A percentile compares a stretch with the other conserved stretches of the same genome.
These are phyloP conservation scores for Mediolabrus comicus DNA, from an alignment of 108 stramenopile genomes.

Conservation along the genomic window DNA sequence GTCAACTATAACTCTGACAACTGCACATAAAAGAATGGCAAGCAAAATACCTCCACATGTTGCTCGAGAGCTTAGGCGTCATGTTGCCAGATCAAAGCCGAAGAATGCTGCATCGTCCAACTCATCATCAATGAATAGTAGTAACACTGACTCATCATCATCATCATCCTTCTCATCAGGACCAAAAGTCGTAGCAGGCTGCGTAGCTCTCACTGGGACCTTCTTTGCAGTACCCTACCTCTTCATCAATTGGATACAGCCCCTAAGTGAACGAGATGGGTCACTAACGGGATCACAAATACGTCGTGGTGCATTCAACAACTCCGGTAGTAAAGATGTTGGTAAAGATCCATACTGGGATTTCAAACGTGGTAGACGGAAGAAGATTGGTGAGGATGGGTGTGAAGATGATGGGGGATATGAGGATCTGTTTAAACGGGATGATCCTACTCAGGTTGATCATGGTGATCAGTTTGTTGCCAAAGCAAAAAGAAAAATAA, in stretches of 20 bases:
- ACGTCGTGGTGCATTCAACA: conserved; percentile 76
- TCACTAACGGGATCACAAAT: conserved; percentile 64
- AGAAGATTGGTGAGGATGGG: conserved; percentile 36
- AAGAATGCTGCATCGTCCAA: background rate
- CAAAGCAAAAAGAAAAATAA: conserved; percentile 30
- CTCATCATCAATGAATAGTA: background rate
- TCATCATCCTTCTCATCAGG: conserved; percentile 3
- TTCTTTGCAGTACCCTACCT: conserved; percentile 31
- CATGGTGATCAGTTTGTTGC: conserved; percentile 42
- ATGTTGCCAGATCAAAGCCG: conserved; percentile 40
- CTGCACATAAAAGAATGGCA: conserved; percentile 5
- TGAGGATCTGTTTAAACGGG: conserved; percentile 55
- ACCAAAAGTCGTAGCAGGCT: conserved; percentile 40
- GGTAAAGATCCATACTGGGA: conserved; percentile 88
- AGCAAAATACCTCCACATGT: conserved; percentile 74
- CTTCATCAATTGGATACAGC: conserved; percentile 29
- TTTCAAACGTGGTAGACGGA: conserved; percentile 57
- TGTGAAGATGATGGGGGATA: conserved; percentile 64
- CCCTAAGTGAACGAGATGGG: conserved; percentile 49
- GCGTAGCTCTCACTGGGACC: conserved; percentile 39
- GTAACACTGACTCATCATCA: background rate
- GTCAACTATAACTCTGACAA: no score
- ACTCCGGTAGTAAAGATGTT: conserved; percentile 68
- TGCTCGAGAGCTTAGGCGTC: conserved; percentile 65
- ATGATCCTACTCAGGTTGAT: conserved; percentile 56